phyloP scores from a whole-genome alignment of 345 rosid species.

The Hypericum androsaemum region DNA sequence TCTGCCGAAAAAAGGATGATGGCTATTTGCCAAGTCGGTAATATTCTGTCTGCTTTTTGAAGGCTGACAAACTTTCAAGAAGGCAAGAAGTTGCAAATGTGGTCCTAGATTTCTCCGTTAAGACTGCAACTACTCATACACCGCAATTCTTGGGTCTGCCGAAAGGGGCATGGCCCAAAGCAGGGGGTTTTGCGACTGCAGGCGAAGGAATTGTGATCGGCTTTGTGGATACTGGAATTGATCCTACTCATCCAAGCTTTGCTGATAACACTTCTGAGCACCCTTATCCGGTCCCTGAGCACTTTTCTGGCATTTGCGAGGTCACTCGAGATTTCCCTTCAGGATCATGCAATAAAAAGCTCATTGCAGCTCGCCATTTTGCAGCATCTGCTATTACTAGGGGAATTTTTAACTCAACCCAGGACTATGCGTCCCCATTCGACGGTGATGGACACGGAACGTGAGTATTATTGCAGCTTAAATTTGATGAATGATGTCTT shows the following conservation, averaged over 20 bases:
- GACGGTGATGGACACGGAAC: slow-evolving; percentile 98
- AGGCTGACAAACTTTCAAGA: slow-evolving; percentile 67
- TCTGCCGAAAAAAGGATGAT: too few relatives aligned
- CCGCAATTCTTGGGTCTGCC: slow-evolving; percentile 94
- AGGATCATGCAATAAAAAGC: slow-evolving; percentile 93
- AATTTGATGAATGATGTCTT: too few relatives aligned
- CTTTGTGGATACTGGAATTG: slow-evolving; percentile 90
- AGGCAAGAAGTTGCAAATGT: slow-evolving; percentile 75
- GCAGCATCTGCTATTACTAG: slow-evolving; percentile 94
- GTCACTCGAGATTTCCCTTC: slow-evolving; percentile 95
- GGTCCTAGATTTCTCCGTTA: slow-evolving; percentile 73
- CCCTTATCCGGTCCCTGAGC: slow-evolving; percentile 68
- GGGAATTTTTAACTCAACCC: slow-evolving; percentile 78
- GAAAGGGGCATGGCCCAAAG: slow-evolving; percentile 70
- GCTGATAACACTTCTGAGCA: slow-evolving; percentile 44
- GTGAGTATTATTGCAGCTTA: slow-evolving; percentile 33
- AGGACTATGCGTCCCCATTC: slow-evolving; percentile 89
- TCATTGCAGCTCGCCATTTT: slow-evolving; percentile 92
- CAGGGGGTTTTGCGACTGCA: slow-evolving; percentile 74
- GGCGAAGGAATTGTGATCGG: slow-evolving; percentile 93
- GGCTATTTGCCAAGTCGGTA: too few relatives aligned
- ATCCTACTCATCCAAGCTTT: slow-evolving; percentile 88
- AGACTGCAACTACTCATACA: slow-evolving; percentile 87
- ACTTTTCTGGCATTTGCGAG: slow-evolving; percentile 86
- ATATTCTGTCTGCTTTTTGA: neutral